Evolutionary conservation across 495 filamentous ascomycete species (phyloP).

Genomic region (Geopyxis carbonaria): DNA sequence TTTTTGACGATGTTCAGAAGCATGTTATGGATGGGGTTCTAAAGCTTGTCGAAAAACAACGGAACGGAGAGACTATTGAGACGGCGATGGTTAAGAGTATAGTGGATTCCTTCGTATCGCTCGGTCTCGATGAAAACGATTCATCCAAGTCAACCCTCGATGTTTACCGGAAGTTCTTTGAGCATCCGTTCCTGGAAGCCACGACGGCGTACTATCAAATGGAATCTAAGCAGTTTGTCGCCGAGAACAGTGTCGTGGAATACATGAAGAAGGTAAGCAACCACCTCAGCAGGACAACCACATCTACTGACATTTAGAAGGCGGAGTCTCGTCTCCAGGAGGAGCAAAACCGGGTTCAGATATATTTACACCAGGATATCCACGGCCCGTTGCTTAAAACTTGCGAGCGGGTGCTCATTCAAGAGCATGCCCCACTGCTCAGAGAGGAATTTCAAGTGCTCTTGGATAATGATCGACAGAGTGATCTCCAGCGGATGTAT

Average conservation of each 20-base stretch:
- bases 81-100: constrained; percentile 93
- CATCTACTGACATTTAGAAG: constrained; percentile 7
- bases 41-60: constrained; percentile 90
- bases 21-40: constrained; percentile 92
- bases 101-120: constrained; percentile 88
- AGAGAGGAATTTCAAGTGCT: constrained; percentile 92
- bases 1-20: constrained; percentile 65
- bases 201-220: constrained; percentile 74
- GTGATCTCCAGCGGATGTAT: constrained; percentile 95
- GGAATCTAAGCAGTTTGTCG: constrained; percentile 84
- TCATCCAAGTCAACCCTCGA: constrained; percentile 85
- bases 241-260: constrained; percentile 94
- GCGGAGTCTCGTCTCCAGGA: constrained; percentile 81
- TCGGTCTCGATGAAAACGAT: constrained; percentile 87
- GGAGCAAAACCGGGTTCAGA: constrained; percentile 81
- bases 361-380: constrained; percentile 87
- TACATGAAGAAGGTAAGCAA: constrained; percentile 81
- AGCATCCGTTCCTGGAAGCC: constrained; percentile 74
- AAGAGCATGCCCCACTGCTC: constrained; percentile 62
- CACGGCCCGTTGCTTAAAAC: constrained; percentile 63
- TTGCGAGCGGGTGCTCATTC: constrained; percentile 78
- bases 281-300: not conserved
- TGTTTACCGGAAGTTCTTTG: constrained; percentile 82
- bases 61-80: constrained; percentile 96
- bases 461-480: constrained; percentile 86